These are phyloP conservation scores for Prunus fruticosa DNA, from an alignment of 306 rosid genomes.

Conservation along the genomic window DNA sequence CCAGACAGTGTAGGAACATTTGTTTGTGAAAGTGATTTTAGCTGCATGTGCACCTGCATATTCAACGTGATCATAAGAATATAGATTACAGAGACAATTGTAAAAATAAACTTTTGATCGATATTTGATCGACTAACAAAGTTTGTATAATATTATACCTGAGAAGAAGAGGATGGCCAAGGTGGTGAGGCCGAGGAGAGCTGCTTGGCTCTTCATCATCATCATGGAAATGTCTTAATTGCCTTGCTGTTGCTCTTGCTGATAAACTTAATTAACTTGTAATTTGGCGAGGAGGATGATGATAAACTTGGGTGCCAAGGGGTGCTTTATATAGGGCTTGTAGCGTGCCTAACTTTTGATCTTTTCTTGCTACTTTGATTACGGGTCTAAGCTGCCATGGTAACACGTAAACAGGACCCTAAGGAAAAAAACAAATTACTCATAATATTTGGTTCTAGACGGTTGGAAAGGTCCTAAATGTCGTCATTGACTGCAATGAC, in stretches of 20 bases:
- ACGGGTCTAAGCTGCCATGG: not conserved
- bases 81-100: no score
- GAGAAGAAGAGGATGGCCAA: slow-evolving; percentile 3
- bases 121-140: not conserved
- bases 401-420: not conserved
- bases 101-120: no score
- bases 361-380: not conserved
- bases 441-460: not conserved
- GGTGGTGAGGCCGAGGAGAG: slow-evolving; percentile 1
- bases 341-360: not conserved
- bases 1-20: slow-evolving; percentile 21
- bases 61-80: not conserved
- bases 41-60: not conserved
- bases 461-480: not conserved
- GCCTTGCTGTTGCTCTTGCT: not conserved
- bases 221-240: not conserved
- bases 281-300: not conserved
- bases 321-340: not conserved
- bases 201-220: not conserved
- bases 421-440: not conserved
- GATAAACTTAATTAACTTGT: not conserved
- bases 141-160: not conserved
- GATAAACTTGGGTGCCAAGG: not conserved
- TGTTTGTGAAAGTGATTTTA: slow-evolving; percentile 19
- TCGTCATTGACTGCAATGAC: not conserved